A percentile compares a stretch with the other conserved stretches of the same genome.
Conservation (phyloP, 371 early-diverging fungal genomes). For the Actinomucor elegans region DNA sequence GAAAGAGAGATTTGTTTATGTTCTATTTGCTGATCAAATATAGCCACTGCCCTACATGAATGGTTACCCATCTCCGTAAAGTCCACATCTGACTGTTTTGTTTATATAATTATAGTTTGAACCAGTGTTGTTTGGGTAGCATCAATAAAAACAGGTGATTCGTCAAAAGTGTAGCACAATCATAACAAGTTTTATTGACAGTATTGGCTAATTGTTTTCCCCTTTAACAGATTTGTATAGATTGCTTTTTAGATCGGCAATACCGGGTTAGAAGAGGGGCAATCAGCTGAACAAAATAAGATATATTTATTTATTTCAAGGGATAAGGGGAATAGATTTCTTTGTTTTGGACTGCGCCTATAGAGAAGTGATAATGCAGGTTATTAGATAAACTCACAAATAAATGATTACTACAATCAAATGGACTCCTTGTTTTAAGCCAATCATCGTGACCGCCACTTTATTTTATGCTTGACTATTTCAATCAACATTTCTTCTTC, state of each 20-base stretch:
- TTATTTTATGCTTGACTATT: conserved; percentile 1
- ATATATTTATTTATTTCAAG: too few species aligned
- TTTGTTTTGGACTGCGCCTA: too few species aligned
- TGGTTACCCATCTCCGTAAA: too few species aligned
- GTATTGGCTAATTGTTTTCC: not conserved
- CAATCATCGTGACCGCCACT: conserved; percentile 22
- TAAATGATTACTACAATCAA: not conserved
- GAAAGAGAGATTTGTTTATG: too few species aligned
- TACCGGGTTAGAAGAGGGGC: not conserved
- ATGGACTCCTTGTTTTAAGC: conserved; percentile 8
- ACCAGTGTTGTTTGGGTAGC: too few species aligned
- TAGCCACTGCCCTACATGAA: too few species aligned
- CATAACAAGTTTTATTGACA: too few species aligned
- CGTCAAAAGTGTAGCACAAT: too few species aligned
- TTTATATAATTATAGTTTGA: too few species aligned
- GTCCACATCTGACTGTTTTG: too few species aligned
- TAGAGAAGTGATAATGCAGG: not conserved
- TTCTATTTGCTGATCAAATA: too few species aligned
- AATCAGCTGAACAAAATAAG: not conserved
- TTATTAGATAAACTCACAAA: not conserved
- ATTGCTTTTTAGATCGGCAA: not conserved
- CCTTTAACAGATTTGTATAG: not conserved
- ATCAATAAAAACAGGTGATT: not conserved
- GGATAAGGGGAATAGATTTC: too few species aligned
- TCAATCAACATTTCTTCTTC: conserved; percentile 4